Percentiles rank a stretch among this genome's conserved stretches.
Evolutionary conservation across 2,329 filamentous ascomycete genomes (phyloP).

Genomic region (Coniochaeta prunicola): DNA sequence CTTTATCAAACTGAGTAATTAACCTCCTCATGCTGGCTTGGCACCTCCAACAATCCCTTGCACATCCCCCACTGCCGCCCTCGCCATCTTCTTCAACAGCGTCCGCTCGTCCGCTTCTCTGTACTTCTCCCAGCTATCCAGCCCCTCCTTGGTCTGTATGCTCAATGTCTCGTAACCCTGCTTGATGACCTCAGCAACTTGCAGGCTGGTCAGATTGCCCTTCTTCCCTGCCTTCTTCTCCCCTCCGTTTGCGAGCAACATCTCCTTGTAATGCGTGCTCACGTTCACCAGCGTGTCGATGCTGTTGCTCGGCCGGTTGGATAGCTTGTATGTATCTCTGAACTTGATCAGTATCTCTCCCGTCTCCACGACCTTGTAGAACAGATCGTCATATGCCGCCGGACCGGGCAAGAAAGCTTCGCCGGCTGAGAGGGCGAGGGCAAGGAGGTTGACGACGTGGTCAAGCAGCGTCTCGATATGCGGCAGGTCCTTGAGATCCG

Average conservation of each 20-base stretch:
- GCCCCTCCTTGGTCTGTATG: conserved; percentile 79
- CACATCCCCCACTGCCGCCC: conserved; percentile 63
- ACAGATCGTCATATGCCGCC: conserved; percentile 87
- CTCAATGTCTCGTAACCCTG: conserved; percentile 92
- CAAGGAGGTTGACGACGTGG: conserved; percentile 73
- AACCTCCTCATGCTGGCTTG: neutral
- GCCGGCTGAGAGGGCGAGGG: conserved; percentile 75
- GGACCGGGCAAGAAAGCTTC: conserved; percentile 87
- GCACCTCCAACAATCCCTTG: conserved; percentile 38
- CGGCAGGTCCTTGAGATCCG: conserved; percentile 63
- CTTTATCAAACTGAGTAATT: no score
- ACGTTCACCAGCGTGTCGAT: conserved; percentile 82
- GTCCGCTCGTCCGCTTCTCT: conserved; percentile 80
- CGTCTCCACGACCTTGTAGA: conserved; percentile 95
- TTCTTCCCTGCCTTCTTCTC: conserved; percentile 26
- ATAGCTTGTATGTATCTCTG: conserved; percentile 64
- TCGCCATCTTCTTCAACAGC: conserved; percentile 79
- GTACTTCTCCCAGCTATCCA: conserved; percentile 81
- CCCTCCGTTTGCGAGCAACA: conserved; percentile 62
- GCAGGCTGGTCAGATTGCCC: conserved; percentile 69
- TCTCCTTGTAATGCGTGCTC: conserved; percentile 76
- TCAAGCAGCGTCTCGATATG: conserved; percentile 70
- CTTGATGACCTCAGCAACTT: conserved; percentile 89
- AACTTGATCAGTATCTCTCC: conserved; percentile 79
- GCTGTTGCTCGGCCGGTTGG: conserved; percentile 54